Conservation (phyloP, 345 rosid species). For the Excoecaria agallocha region DNA sequence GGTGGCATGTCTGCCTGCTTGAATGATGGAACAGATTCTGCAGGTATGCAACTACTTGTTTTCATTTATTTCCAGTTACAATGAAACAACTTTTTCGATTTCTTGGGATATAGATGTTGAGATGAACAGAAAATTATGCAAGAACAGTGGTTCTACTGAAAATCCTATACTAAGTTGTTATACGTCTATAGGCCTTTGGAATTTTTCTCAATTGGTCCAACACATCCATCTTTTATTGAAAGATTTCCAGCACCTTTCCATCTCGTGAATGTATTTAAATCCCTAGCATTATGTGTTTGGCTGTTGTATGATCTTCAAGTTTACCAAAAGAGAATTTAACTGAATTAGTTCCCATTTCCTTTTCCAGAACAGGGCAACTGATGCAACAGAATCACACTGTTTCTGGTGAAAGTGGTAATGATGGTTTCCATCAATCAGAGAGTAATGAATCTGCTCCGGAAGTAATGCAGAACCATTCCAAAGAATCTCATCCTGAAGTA, state of each 20-base stretch:
- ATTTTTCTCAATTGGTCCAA: no score
- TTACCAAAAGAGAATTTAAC: neutral
- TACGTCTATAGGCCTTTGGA: neutral
- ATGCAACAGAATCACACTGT: neutral
- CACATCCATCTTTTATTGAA: no score
- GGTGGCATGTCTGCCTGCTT: neutral
- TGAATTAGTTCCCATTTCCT: neutral
- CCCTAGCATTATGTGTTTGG: neutral
- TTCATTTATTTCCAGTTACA: neutral
- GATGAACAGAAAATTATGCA: neutral
- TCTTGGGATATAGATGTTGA: neutral
- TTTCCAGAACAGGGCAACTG: constrained; percentile 3
- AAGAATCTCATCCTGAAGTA: neutral
- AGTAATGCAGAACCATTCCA: neutral
- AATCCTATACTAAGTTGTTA: no score
- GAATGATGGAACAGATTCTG: constrained; percentile 8
- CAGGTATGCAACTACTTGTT: neutral
- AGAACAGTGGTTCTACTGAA: neutral
- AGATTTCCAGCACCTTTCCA: no score
- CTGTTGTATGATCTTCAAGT: neutral
- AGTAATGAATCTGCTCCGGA: neutral
- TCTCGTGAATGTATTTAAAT: no score
- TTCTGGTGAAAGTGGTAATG: neutral
- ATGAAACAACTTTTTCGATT: no score
- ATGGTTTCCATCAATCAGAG: neutral